Conservation (phyloP, 2,329 filamentous ascomycete genomes). For the Graphiopsis chlorocephala region DNA sequence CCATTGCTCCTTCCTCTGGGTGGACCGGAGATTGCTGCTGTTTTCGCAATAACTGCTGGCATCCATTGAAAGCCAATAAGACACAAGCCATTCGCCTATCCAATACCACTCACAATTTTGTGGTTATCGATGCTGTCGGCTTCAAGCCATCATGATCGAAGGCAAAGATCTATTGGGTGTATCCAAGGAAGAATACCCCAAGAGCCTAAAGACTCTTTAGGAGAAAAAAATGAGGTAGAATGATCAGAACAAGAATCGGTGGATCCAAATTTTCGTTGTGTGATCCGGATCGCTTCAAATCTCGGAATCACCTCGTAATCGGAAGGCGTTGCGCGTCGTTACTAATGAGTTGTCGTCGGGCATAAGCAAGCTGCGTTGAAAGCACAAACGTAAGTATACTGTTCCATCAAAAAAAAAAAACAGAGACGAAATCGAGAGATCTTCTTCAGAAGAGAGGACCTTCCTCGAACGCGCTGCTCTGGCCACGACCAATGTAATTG, state of each 20-base stretch:
- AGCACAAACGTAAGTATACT: constrained; percentile 21
- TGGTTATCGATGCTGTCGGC: neutral
- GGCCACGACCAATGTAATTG: neutral
- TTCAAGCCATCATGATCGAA: neutral
- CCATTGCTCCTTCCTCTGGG: neutral
- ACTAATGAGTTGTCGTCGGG: constrained; percentile 34
- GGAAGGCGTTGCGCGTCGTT: constrained; percentile 23
- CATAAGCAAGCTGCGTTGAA: constrained; percentile 31
- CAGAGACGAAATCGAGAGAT: too few species aligned
- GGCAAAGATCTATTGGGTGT: neutral
- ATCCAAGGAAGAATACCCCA: neutral
- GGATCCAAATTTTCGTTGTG: neutral
- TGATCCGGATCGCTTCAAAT: neutral
- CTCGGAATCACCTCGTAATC: neutral
- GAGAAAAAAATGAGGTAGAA: neutral
- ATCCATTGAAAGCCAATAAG: neutral
- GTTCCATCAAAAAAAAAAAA: neutral
- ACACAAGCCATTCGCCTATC: neutral
- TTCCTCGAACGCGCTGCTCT: neutral
- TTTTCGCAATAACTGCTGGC: neutral
- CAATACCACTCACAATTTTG: neutral
- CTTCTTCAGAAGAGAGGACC: neutral
- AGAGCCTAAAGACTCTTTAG: neutral
- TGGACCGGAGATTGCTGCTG: neutral
- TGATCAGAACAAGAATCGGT: neutral